A percentile compares a stretch with the other conserved stretches of the same genome.
Conservation (phyloP, 169 alveolate species). For the Plasmodium coatneyi region DNA sequence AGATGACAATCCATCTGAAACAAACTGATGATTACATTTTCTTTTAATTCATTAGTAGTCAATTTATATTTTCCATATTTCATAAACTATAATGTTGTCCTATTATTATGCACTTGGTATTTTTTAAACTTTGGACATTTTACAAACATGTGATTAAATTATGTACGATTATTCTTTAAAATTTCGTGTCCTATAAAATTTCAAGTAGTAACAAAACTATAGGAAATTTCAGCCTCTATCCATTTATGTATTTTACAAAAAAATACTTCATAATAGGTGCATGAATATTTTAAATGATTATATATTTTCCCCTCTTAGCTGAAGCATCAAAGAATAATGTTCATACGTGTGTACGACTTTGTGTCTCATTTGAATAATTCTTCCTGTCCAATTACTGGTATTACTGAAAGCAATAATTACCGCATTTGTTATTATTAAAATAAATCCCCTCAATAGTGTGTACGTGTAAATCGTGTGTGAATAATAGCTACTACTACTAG, state of each 20-base stretch:
- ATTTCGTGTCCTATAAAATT: background rate
- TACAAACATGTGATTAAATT: background rate
- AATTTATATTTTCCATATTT: background rate
- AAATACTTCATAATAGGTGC: background rate
- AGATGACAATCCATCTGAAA: background rate
- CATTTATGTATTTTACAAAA: background rate
- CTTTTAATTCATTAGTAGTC: background rate
- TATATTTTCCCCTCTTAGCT: background rate
- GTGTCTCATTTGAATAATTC: background rate
- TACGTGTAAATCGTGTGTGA: background rate
- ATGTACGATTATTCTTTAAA: background rate
- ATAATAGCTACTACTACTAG: background rate
- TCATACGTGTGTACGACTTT: background rate
- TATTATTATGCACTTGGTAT: background rate
- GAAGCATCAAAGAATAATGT: background rate
- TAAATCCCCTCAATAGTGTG: background rate
- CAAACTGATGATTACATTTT: background rate
- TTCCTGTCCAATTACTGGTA: background rate
- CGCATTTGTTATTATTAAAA: background rate
- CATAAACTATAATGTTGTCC: background rate
- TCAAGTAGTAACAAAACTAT: background rate
- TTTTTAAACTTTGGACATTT: background rate
- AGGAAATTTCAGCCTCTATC: background rate
- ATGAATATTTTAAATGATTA: background rate
- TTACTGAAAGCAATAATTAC: background rate